These are phyloP conservation scores for Naganishia sp. DNA, from an alignment of 1,284 basidiomycete genomes.

Conservation along the genomic window DNA sequence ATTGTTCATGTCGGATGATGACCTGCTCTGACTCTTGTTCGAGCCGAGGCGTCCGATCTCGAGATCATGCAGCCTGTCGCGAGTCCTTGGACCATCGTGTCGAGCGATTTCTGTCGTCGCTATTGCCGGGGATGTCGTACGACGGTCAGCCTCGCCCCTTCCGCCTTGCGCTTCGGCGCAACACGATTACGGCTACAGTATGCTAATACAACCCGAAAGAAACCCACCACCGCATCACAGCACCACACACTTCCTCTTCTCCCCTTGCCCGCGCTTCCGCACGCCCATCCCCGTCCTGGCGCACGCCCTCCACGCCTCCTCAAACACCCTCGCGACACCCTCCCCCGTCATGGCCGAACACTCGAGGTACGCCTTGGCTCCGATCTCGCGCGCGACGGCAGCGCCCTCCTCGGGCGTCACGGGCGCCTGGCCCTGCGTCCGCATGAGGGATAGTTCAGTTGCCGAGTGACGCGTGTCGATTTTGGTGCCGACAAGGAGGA, in stretches of 20 bases:
- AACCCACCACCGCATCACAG: constrained; percentile 56
- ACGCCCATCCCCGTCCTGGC: constrained; percentile 59
- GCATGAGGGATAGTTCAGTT: constrained; percentile 85
- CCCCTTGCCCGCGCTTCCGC: constrained; percentile 63
- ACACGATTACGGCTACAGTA: not conserved
- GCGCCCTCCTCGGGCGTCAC: constrained; percentile 77
- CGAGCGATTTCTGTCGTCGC: not conserved
- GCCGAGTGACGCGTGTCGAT: constrained; percentile 85
- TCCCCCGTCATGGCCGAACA: constrained; percentile 89
- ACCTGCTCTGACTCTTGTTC: too few relatives aligned
- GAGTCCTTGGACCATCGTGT: too few relatives aligned
- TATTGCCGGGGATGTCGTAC: not conserved
- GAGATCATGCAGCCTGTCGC: too few relatives aligned
- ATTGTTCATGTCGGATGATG: too few relatives aligned
- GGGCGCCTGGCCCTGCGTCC: constrained; percentile 84
- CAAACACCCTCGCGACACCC: constrained; percentile 91
- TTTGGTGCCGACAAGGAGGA: constrained; percentile 92
- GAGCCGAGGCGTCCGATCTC: too few relatives aligned
- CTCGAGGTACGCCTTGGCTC: constrained; percentile 85
- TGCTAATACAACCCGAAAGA: constrained; percentile 1
- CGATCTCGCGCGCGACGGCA: constrained; percentile 82
- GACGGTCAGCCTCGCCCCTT: too few relatives aligned
- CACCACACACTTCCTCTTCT: constrained; percentile 75
- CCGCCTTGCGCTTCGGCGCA: not conserved
- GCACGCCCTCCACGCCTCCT: constrained; percentile 61